A percentile compares a stretch with the other conserved stretches of the same genome.
phyloP scores from a whole-genome alignment of 495 filamentous ascomycete species.

The Rhizodiscina lignyota region DNA sequence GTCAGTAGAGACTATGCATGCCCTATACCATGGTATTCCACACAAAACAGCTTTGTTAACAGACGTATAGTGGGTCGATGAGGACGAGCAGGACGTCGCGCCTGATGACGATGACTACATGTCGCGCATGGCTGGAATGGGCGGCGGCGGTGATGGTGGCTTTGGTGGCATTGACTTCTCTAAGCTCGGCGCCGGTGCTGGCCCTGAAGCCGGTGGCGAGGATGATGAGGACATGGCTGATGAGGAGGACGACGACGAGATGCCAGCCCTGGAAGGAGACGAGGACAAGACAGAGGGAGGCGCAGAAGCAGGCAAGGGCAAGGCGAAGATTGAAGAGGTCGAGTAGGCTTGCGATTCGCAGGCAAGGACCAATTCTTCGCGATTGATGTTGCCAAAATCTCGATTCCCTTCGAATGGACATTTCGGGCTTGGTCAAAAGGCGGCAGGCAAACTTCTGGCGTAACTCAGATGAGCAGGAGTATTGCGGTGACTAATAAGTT shows the following conservation, averaged over 20 bases:
- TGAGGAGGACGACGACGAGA: neutral
- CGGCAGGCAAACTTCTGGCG: neutral
- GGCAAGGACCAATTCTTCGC: neutral
- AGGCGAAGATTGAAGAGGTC: constrained; percentile 1
- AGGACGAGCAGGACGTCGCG: constrained; percentile 91
- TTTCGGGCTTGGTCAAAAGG: neutral
- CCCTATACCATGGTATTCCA: neutral
- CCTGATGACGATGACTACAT: constrained; percentile 61
- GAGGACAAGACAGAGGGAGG: neutral
- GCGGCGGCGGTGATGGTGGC: constrained; percentile 38
- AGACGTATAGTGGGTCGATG: constrained; percentile 80
- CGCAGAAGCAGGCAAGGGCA: neutral
- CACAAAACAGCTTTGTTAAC: constrained; percentile 3
- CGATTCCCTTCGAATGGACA: neutral
- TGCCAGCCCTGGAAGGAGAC: neutral
- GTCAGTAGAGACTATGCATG: constrained; percentile 24
- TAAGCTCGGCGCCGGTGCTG: constrained; percentile 46
- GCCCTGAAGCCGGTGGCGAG: too few relatives aligned
- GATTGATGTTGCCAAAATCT: neutral
- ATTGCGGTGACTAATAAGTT: neutral
- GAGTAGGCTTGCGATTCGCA: constrained; percentile 1
- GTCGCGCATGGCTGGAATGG: constrained; percentile 52
- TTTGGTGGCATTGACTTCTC: constrained; percentile 76
- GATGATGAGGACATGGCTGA: neutral
- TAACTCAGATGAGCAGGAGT: neutral